phyloP scores from a whole-genome alignment of 192 early-diverging fungal species.

The Phycomyces blakesleeanus region DNA sequence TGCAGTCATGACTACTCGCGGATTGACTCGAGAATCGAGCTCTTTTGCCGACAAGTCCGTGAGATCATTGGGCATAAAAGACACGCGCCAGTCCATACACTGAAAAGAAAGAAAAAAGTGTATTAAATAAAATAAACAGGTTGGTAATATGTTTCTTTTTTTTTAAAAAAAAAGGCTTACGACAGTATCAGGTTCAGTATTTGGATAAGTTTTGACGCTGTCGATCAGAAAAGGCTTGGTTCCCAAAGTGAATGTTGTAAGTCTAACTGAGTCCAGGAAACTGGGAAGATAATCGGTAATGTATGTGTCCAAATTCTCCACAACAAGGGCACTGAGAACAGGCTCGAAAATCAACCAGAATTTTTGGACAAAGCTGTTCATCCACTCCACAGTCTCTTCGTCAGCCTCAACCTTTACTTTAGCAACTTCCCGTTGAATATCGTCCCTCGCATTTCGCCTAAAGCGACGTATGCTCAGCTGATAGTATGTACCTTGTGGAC shows the following conservation, averaged over 20 bases:
- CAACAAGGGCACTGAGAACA: slow-evolving; percentile 60
- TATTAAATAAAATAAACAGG: neutral
- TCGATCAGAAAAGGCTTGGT: slow-evolving; percentile 61
- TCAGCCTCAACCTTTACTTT: slow-evolving; percentile 40
- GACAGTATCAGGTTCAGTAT: slow-evolving; percentile 53
- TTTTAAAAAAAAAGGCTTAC: no score
- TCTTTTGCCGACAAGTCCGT: slow-evolving; percentile 48
- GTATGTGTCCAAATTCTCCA: slow-evolving; percentile 57
- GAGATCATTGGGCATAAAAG: slow-evolving; percentile 69
- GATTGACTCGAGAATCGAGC: slow-evolving; percentile 55
- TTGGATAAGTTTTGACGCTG: slow-evolving; percentile 52
- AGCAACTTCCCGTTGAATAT: slow-evolving; percentile 52
- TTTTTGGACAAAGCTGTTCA: slow-evolving; percentile 65
- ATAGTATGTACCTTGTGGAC: slow-evolving; percentile 47
- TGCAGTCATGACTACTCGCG: slow-evolving; percentile 71
- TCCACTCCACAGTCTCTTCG: slow-evolving; percentile 69
- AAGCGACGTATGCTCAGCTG: slow-evolving; percentile 50
- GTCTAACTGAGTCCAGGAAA: slow-evolving; percentile 60
- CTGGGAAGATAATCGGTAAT: slow-evolving; percentile 59
- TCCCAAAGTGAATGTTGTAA: slow-evolving; percentile 62
- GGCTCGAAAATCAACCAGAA: slow-evolving; percentile 84
- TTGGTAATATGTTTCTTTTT: no score
- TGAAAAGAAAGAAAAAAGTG: slow-evolving; percentile 4
- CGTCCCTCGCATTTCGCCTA: slow-evolving; percentile 51
- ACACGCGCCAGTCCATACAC: slow-evolving; percentile 75